phyloP scores from a whole-genome alignment of 163 green algal species.

The Chlorella variabilis region DNA sequence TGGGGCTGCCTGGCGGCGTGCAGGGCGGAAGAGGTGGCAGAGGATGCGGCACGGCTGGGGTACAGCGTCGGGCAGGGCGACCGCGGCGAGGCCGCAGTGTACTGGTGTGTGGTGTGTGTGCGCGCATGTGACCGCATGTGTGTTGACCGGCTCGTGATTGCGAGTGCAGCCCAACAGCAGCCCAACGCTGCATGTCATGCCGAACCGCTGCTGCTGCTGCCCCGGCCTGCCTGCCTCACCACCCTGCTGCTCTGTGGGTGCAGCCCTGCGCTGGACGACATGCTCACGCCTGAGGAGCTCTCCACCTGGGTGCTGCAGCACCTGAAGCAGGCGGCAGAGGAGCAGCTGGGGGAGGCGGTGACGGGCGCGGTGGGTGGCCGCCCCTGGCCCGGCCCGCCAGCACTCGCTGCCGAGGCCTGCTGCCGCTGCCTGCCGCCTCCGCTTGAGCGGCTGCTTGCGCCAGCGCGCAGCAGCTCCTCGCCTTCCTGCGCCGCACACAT shows the following conservation, averaged over 20 bases:
- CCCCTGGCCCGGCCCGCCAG: background rate
- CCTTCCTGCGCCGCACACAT: no score
- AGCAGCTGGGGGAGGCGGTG: conserved; percentile 40
- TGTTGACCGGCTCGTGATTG: no score
- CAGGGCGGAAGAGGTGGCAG: conserved; percentile 25
- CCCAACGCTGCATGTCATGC: background rate
- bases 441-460: no score
- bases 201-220: no score
- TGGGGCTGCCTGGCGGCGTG: background rate
- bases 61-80: conserved; percentile 54
- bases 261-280: conserved; percentile 24
- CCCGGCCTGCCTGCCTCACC: background rate
- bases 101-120: background rate
- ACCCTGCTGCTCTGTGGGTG: background rate
- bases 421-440: no score
- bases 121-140: no score
- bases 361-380: conserved; percentile 29
- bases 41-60: conserved; percentile 23
- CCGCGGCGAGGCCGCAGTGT: conserved; percentile 30
- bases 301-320: conserved; percentile 61
- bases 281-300: conserved; percentile 53
- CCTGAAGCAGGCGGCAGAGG: conserved; percentile 55
- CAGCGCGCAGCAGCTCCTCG: no score
- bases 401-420: no score
- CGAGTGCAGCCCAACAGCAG: no score